Conservation (phyloP, 495 filamentous ascomycete genomes). For the Podospora pseudopauciseta region DNA sequence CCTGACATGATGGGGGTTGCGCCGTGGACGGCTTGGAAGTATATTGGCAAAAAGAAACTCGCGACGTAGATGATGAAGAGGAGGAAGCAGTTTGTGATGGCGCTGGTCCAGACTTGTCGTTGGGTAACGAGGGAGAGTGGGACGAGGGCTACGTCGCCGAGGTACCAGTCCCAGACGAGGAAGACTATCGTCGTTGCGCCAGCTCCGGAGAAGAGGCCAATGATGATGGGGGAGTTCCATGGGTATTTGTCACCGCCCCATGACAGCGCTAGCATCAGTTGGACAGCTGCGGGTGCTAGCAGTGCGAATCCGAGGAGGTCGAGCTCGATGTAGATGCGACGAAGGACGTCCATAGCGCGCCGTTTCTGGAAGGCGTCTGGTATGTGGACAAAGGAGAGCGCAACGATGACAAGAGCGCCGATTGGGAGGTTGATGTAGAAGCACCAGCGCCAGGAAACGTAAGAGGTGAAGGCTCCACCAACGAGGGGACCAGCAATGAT, state of each 20-base stretch:
- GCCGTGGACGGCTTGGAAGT: conserved; percentile 65
- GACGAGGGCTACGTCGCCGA: conserved; percentile 62
- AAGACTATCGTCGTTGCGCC: conserved; percentile 58
- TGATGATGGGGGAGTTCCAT: conserved; percentile 61
- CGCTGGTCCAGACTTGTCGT: conserved; percentile 53
- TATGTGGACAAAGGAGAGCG: conserved; percentile 50
- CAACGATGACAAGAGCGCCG: conserved; percentile 57
- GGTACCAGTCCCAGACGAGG: conserved; percentile 53
- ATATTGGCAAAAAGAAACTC: conserved; percentile 63
- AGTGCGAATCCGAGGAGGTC: conserved; percentile 63
- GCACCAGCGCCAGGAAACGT: conserved; percentile 56
- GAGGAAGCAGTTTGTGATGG: conserved; percentile 49
- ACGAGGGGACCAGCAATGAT: conserved; percentile 64
- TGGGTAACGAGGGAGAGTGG: conserved; percentile 63
- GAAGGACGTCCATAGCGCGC: conserved; percentile 28
- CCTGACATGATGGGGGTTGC: conserved; percentile 49
- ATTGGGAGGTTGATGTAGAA: conserved; percentile 72
- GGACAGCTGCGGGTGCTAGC: conserved; percentile 64
- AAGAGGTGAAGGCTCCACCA: conserved; percentile 50
- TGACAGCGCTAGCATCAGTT: conserved; percentile 68
- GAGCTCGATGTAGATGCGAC: conserved; percentile 50
- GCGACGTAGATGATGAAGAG: conserved; percentile 56
- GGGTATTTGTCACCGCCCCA: conserved; percentile 68
- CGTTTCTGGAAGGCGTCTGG: conserved; percentile 44
- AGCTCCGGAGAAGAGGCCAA: conserved; percentile 61